phyloP scores from a whole-genome alignment of 1,284 basidiomycete genomes.

The Naganishia albida region DNA sequence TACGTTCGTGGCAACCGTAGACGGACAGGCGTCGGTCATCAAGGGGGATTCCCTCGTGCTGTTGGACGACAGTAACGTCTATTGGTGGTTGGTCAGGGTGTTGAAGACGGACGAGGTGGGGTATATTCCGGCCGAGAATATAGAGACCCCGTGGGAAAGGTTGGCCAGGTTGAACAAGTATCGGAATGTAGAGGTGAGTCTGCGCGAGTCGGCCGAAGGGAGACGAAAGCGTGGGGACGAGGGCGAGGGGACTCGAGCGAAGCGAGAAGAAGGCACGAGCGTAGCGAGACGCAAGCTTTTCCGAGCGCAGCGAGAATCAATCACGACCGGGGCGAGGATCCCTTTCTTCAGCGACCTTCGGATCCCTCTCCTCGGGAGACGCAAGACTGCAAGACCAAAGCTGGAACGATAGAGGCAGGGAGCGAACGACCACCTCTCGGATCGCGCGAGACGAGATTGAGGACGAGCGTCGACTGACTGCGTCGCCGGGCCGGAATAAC shows the following conservation, averaged over 20 bases:
- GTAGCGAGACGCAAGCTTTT: neutral
- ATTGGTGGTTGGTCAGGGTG: constrained; percentile 97
- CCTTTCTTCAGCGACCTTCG: too few relatives aligned
- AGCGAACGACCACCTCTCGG: too few relatives aligned
- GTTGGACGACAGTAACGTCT: constrained; percentile 94
- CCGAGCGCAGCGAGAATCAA: constrained; percentile 6
- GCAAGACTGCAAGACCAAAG: too few relatives aligned
- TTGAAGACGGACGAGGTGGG: constrained; percentile 98
- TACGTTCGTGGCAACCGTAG: constrained; percentile 91
- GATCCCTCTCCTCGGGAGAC: too few relatives aligned
- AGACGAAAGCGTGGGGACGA: neutral
- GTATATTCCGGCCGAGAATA: constrained; percentile 98
- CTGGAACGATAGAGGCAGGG: too few relatives aligned
- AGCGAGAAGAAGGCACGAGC: neutral
- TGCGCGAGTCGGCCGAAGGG: neutral
- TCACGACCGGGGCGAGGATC: neutral
- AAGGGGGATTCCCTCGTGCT: constrained; percentile 91
- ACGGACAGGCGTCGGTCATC: constrained; percentile 93
- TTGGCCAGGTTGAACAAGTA: constrained; percentile 95
- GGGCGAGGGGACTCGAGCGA: constrained; percentile 5
- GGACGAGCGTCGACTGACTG: too few relatives aligned
- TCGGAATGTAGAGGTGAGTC: constrained; percentile 81
- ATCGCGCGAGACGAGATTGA: too few relatives aligned
- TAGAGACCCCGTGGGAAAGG: constrained; percentile 96
- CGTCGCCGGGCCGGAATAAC: too few relatives aligned